Evolutionary conservation across 2,329 filamentous ascomycete genomes (phyloP), one percentile per base, ranked within the genome.

Genomic region (Aaosphaeria pasadenensis): DNA sequence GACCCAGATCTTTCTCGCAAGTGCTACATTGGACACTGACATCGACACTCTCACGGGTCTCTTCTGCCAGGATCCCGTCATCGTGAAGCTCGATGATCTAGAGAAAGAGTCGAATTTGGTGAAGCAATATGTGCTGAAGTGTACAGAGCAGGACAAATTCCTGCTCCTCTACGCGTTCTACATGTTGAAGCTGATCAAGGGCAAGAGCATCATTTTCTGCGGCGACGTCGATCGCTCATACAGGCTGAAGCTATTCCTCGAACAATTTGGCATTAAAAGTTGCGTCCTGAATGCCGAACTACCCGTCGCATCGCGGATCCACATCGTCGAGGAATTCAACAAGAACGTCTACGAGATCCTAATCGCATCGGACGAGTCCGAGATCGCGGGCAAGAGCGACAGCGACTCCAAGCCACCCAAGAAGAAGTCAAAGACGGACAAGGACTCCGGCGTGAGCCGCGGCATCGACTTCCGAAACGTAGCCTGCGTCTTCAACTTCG

Each of bases 401-500:
- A 62, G 63, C 24, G 57, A 54, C 17, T 59, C 64, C 29, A 67
- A 69, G 24, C 67, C 61, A 11, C 33, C 35, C 11, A 42, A 50
- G 45, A 61, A 61, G 47, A 87, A 85, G 66, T 82, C 83, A 50
- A 84, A 85, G 67, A 78, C 79, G 11, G 74, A 77, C 30, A 88
- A 95, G 62, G 94, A 99, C 63, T 99, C 94, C 62, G 91, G 94
- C 13, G 87, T 99, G n/a, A 92, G 91, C 7, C 84, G 94, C 60
- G 94, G 92, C 49, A 95, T 99, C 59, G 94, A 99, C 71, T 99
- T 99, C 76, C 87, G 94, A 63, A 92, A 96, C 64, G 91, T 99
- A 46, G 61, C 62, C 32, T 66, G 62, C 48, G 91, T 99, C 28
- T 84, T 99, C 67, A 99, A 99, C 74, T 99, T 99, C 69, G 94